Percentiles rank a stretch among this genome's conserved stretches.
phyloP scores from a whole-genome alignment of 768 basidiomycete genomes.

The Astraeus odoratus region DNA sequence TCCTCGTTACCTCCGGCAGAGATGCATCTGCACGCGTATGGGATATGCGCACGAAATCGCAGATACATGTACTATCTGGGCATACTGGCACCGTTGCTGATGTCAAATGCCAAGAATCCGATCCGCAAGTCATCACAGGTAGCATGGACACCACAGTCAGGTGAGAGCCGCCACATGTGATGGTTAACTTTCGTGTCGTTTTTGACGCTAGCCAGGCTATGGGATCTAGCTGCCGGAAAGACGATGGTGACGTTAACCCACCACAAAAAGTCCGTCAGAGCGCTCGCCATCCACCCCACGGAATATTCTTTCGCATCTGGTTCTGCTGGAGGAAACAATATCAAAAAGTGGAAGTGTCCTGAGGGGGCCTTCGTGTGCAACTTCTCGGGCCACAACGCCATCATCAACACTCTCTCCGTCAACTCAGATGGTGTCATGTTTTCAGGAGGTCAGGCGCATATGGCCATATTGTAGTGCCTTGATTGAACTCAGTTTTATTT shows the following conservation, averaged over 20 bases:
- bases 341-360: constrained; percentile 99
- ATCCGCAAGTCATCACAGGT: constrained; percentile 96
- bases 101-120: constrained; percentile 93
- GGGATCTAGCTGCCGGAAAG: constrained; percentile 98
- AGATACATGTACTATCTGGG: constrained; percentile 87
- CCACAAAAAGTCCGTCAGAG: constrained; percentile 96
- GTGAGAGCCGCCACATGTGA: constrained; percentile 35
- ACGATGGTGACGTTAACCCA: constrained; percentile 97
- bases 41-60: constrained; percentile 99
- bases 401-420: constrained; percentile 92
- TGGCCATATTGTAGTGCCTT: background rate
- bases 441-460: constrained; percentile 71
- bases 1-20: constrained; percentile 91
- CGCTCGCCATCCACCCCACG: constrained; percentile 90
- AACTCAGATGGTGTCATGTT: constrained; percentile 97
- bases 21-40: constrained; percentile 97
- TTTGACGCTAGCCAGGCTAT: constrained; percentile 70
- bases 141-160: constrained; percentile 97
- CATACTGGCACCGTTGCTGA: constrained; percentile 95
- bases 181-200: background rate
- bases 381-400: constrained; percentile 93
- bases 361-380: constrained; percentile 96
- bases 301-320: constrained; percentile 96
- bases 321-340: constrained; percentile 98
- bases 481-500: background rate